Evolutionary conservation across 2,329 filamentous ascomycete genomes (phyloP), one percentile per base, ranked within the genome.

Genomic region (Chalaropsis thielavioides): DNA sequence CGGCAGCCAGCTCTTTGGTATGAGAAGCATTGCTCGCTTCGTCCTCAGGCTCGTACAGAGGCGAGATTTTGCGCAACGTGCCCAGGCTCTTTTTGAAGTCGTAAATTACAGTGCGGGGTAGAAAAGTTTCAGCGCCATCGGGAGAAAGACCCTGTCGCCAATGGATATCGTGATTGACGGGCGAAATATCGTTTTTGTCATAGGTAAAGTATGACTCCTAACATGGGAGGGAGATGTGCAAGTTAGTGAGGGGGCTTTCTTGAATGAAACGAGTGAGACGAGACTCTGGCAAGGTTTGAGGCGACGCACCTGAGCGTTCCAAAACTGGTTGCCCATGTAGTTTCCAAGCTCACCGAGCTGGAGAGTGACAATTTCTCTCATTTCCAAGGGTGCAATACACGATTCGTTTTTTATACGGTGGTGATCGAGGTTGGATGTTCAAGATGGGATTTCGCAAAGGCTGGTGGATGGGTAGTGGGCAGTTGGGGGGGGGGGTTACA

Each of bases 151-250:
- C 94, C 0, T 89, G 81, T 17, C 92, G 83, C 76, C 96, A 99
- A 73, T 95, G 90, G 62, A 97, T 80, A 72, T 89, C 79, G 68
- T 86, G 79, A 54, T 77, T 73, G 1, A 77, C 68, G 1, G 67
- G 68, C 0, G 74, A 70, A 15, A 70, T 67, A 11, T 73, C 71
- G n/a, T 75, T 68, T 58, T 82, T 78, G 1, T 79, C 80, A 72
- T 96, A 97, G 15, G 92, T 96, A 73, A 97, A 97, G 76, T 99
- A 99, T 0, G 92, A 96, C 79, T 99, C 94, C 88, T 96, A 60
- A 6, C 10, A 59, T 11, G 17, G 58, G 38, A 38, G 35, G 35
- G 35, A 8, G 3, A 38, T 38, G 35, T 4, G 27, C 13, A 7
- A 10, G 44, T 62, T 40, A 49, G 61, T 8, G n/a, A 15, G 22